Conservation (phyloP, 495 filamentous ascomycete genomes). For the Mycothermus thermophilus region DNA sequence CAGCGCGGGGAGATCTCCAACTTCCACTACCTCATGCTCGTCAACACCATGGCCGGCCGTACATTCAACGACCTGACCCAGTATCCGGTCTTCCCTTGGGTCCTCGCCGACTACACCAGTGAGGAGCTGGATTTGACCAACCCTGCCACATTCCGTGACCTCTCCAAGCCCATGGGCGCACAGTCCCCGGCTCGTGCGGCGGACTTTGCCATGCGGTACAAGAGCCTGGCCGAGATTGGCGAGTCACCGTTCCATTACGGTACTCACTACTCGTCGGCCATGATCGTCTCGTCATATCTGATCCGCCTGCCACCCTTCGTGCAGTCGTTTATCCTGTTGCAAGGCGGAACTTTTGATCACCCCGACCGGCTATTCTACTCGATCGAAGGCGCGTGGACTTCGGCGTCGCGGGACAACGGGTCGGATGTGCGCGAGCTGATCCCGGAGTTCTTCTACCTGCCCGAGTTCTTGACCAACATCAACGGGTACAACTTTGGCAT, state of each 20-base stretch:
- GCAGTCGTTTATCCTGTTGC: constrained; percentile 89
- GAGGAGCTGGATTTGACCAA: constrained; percentile 83
- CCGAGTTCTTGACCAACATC: constrained; percentile 81
- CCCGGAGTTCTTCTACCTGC: constrained; percentile 93
- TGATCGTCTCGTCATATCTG: constrained; percentile 94
- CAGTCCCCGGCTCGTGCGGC: constrained; percentile 60
- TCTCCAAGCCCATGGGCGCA: constrained; percentile 95
- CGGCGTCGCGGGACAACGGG: constrained; percentile 79
- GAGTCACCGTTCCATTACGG: constrained; percentile 92
- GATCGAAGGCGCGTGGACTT: constrained; percentile 78
- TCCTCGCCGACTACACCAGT: constrained; percentile 89
- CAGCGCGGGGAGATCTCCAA: constrained; percentile 90
- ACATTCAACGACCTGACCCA: constrained; percentile 98
- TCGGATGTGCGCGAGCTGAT: constrained; percentile 87
- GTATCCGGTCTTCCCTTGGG: constrained; percentile 97
- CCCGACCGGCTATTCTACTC: constrained; percentile 92
- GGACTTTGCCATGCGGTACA: constrained; percentile 71
- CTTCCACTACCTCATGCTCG: constrained; percentile 95
- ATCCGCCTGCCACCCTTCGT: constrained; percentile 94
- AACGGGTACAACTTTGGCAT: constrained; percentile 88
- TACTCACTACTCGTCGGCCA: constrained; percentile 96
- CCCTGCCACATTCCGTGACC: constrained; percentile 72
- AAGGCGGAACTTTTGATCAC: constrained; percentile 94
- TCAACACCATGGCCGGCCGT: constrained; percentile 92
- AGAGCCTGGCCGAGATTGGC: constrained; percentile 81